A percentile compares a stretch with the other conserved stretches of the same genome.
phyloP scores from a whole-genome alignment of 305 asterid species.

The Striga hermonthica region DNA sequence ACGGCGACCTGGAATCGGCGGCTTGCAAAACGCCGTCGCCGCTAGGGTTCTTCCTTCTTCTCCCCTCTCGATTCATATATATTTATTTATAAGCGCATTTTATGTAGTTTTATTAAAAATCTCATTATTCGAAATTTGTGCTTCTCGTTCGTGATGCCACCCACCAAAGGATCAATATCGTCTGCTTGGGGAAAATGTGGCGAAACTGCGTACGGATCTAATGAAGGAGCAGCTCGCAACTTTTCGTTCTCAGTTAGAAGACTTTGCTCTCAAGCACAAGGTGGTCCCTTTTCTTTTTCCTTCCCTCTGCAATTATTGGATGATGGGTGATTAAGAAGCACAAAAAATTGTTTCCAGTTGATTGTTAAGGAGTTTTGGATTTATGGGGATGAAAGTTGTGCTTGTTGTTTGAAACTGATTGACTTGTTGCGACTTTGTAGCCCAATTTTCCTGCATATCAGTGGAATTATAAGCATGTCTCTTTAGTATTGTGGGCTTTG shows the following conservation, averaged over 20 bases:
- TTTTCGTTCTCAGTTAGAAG: constrained; percentile 95
- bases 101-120: background rate
- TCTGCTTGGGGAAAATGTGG: constrained; percentile 88
- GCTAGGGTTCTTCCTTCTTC: constrained; percentile 65
- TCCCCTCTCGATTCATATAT: background rate
- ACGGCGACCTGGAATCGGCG: constrained; percentile 96
- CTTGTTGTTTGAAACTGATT: background rate
- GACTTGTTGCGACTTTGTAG: too few species aligned
- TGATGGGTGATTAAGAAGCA: background rate
- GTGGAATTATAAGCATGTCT: background rate
- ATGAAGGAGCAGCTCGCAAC: constrained; percentile 92
- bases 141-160: constrained; percentile 1
- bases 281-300: constrained; percentile 49
- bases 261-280: constrained; percentile 94
- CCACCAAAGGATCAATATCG: constrained; percentile 82
- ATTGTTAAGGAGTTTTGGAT: background rate
- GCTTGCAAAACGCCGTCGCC: constrained; percentile 85
- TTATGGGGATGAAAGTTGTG: background rate
- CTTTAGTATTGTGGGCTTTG: background rate
- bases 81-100: background rate
- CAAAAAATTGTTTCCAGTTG: background rate
- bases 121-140: background rate
- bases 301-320: constrained; percentile 1
- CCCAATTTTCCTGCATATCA: too few species aligned
- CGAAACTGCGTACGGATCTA: constrained; percentile 88